Base-by-base conservation (phyloP, 1,284 basidiomycete species). In the Pascua sp. region DNA sequence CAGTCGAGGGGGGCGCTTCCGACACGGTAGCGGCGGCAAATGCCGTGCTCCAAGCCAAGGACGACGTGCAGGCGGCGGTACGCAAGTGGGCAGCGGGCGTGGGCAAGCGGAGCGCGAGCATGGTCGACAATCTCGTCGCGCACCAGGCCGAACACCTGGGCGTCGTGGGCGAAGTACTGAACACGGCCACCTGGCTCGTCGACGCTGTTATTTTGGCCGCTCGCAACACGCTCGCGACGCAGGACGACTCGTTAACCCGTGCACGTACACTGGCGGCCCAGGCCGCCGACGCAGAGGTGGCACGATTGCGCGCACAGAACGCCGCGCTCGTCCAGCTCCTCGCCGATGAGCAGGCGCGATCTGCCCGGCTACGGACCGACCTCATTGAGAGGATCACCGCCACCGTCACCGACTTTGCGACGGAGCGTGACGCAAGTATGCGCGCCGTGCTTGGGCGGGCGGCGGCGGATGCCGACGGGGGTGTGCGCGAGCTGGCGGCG, bases 291-390 rank as follows among this genome's bases (percentile, higher is more conserved):
- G 76, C 80, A 7, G 89, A 92, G 78, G 81, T 90, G 39, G 69
- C 77, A 1, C 84, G 85, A 24, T 79, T 95, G 17, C 82, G 82
- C 58, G 79, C 83, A 49, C 90, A 93, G 70, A 94, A 94, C 67
- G 79, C 80, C n/a, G 73, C 81, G 1, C 80, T 96, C 37, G 75
- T 78, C 1, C 79, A 80, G 24, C 78, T 90, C 59, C 77, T 94
- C 4, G 82, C 85, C 60, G 77, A 82, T 5, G 89, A 94, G 74
- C 84, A 82, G 68, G 69, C 75, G 7, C 87, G 84, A 61, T 82
- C 85, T 0, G 82, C 85, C 36, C 82, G 81, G 51, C 83, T 88
- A 2, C 87, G 86, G 62, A 84, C 86, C 42, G 86, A 88, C 47
- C 76, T 95, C 8, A 77, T 91, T 43, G 81, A 86, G 47, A 85